Evolutionary conservation across 306 rosid genomes (phyloP).

Genomic region (Fragaria vesca): DNA sequence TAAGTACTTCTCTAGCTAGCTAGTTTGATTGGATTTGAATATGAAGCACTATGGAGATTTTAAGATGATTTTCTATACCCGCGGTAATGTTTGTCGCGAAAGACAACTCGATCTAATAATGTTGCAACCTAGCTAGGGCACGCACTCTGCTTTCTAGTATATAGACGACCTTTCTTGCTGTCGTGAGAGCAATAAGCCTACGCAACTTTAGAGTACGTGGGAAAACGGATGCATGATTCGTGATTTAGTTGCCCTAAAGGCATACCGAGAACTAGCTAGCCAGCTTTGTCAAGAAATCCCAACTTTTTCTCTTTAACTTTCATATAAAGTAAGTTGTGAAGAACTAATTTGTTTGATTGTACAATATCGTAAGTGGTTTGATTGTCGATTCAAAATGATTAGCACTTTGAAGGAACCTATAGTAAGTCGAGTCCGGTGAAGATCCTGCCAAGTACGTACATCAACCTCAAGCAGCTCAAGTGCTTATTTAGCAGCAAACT

Average conservation of each 20-base stretch:
- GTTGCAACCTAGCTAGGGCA: not conserved
- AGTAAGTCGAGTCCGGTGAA: not conserved
- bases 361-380: not conserved
- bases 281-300: not conserved
- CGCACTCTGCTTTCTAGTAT: not conserved
- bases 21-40: not conserved
- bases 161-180: not conserved
- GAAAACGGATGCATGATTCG: not conserved
- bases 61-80: not conserved
- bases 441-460: not conserved
- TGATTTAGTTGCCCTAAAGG: not conserved
- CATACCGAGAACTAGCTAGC: not conserved
- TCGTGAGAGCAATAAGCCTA: not conserved
- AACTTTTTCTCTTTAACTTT: not conserved
- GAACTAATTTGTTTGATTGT: not conserved
- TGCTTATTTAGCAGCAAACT: not conserved
- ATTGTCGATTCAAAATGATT: not conserved
- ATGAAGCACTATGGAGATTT: not conserved
- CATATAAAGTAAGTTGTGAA: not conserved
- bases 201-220: not conserved
- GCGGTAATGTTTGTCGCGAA: not conserved
- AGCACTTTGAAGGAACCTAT: not conserved
- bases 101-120: not conserved
- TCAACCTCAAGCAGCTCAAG: not conserved
- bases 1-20: not conserved